Evolutionary conservation across 1,139 yeast genomes (phyloP).

Genomic region (Suhomyces guaymorum): DNA sequence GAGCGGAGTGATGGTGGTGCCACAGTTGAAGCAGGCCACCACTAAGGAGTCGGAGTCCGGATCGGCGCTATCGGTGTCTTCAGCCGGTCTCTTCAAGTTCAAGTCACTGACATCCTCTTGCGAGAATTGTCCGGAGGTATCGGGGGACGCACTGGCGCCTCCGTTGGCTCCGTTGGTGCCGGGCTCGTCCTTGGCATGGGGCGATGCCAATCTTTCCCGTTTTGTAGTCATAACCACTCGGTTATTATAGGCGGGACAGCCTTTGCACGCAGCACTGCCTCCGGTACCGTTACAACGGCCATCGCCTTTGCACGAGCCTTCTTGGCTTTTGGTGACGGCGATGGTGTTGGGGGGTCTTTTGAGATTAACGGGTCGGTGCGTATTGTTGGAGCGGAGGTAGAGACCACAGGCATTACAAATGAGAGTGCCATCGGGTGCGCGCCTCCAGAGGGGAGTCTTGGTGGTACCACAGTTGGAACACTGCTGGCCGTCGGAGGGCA

Average conservation of each 20-base stretch:
- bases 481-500: constrained; percentile 39
- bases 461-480: constrained; percentile 72
- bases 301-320: constrained; percentile 78
- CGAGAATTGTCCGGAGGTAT: constrained; percentile 6
- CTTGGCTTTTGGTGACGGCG: constrained; percentile 38
- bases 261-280: constrained; percentile 75
- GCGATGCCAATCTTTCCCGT: constrained; percentile 7
- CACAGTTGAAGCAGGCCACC: constrained; percentile 80
- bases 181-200: constrained; percentile 3
- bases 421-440: constrained; percentile 65
- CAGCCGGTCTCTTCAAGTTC: constrained; percentile 2
- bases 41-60: constrained; percentile 48
- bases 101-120: constrained; percentile 5
- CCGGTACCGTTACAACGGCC: constrained; percentile 89
- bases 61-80: constrained; percentile 12
- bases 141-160: too few relatives aligned
- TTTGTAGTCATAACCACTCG: constrained; percentile 48
- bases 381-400: constrained; percentile 53
- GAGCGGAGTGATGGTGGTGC: constrained; percentile 79
- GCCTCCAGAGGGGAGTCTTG: constrained; percentile 67
- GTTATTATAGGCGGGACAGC: constrained; percentile 82
- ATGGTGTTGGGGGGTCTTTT: constrained; percentile 67
- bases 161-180: too few relatives aligned
- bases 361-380: constrained; percentile 59
- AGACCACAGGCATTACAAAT: constrained; percentile 76